A percentile compares a stretch with the other conserved stretches of the same genome.
Evolutionary conservation across 345 rosid genomes (phyloP).

Genomic region (Gossypium longicalyx): DNA sequence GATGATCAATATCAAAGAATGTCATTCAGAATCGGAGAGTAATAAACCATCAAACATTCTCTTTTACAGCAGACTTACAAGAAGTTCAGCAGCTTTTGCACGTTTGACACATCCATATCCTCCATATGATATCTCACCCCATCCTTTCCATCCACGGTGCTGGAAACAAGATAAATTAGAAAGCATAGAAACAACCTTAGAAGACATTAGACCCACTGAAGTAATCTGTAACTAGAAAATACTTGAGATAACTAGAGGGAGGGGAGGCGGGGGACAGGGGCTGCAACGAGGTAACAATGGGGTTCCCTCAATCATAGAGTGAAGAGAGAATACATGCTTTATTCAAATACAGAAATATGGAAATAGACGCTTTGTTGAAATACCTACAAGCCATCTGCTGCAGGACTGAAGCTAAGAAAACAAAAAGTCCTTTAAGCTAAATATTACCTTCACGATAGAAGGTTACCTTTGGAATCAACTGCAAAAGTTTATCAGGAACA

Average conservation of each 20-base stretch:
- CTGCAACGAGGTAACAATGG: not conserved
- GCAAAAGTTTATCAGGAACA: constrained; percentile 69
- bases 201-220: not conserved
- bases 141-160: constrained; percentile 93
- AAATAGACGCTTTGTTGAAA: not conserved
- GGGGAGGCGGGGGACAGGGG: not conserved
- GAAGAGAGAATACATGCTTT: not conserved
- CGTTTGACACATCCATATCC: constrained; percentile 67
- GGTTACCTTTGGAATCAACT: constrained; percentile 63
- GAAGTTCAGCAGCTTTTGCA: constrained; percentile 78
- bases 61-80: constrained; percentile 43
- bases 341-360: not conserved
- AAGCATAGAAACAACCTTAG: not conserved
- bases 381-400: not conserved
- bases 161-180: constrained; percentile 23
- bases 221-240: constrained; percentile 4
- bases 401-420: not conserved
- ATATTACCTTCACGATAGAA: constrained; percentile 7
- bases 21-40: constrained; percentile 9
- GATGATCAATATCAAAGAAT: not conserved
- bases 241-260: not conserved
- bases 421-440: not conserved
- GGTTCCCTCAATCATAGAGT: not conserved
- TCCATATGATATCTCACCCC: constrained; percentile 98
- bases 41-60: not conserved